These are phyloP conservation scores for Brachypodium distachyon DNA, from an alignment of 202 grass and related monocot genomes.

Conservation along the genomic window DNA sequence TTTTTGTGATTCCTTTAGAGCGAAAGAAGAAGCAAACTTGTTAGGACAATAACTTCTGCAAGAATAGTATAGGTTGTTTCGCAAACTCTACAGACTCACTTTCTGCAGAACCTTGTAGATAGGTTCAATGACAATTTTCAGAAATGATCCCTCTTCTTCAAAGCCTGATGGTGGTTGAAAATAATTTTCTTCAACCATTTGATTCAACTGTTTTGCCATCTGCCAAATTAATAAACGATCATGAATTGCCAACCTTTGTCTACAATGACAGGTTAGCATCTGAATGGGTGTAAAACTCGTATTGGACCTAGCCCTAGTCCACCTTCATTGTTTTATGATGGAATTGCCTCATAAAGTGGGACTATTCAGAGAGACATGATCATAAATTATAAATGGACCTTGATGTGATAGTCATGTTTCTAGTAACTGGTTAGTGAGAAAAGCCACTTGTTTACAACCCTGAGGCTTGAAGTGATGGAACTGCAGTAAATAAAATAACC, in stretches of 20 bases:
- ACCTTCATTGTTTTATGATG: conserved; percentile 1
- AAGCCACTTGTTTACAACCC: neutral
- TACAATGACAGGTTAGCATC: neutral
- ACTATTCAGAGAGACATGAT: neutral
- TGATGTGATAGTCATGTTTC: neutral
- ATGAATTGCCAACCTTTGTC: neutral
- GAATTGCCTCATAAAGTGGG: neutral
- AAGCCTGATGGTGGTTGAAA: conserved; percentile 30
- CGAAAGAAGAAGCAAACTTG: conserved; percentile 23
- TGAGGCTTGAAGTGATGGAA: neutral
- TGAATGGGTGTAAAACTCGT: neutral
- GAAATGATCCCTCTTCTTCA: conserved; percentile 64
- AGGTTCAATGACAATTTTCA: conserved; percentile 54
- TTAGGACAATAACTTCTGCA: conserved; percentile 5
- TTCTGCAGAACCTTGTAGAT: conserved; percentile 73
- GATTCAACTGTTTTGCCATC: conserved; percentile 65
- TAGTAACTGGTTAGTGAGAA: neutral
- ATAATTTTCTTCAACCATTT: conserved; percentile 17
- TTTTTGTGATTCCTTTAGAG: conserved; percentile 72
- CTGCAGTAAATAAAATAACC: neutral
- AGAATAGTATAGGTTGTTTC: neutral
- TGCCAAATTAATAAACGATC: conserved; percentile 35
- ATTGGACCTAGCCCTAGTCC: neutral
- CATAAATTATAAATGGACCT: neutral
- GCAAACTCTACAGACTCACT: conserved; percentile 39